These are phyloP conservation scores for Ophiostoma pallidulum DNA, from an alignment of 2,329 filamentous ascomycete species.

Conservation along the genomic window DNA sequence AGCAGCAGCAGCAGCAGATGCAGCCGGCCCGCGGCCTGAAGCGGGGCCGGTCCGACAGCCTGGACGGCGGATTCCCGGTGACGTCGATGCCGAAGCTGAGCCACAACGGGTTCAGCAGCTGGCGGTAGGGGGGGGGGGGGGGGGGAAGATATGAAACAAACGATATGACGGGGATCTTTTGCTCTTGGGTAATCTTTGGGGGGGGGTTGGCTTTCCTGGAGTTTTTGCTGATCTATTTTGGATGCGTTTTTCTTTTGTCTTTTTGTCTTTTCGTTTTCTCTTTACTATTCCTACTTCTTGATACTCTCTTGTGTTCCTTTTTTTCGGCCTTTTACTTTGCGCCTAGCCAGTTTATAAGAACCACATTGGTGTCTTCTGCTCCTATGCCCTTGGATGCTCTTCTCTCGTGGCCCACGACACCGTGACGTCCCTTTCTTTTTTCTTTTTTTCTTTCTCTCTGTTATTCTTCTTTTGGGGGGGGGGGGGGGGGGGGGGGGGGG, in stretches of 20 bases:
- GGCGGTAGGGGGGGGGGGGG: slow-evolving; percentile 9
- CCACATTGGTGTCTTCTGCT: too few relatives aligned
- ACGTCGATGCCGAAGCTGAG: slow-evolving; percentile 16
- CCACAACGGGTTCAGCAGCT: slow-evolving; percentile 17
- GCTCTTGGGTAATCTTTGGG: background rate
- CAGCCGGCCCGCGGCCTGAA: slow-evolving; percentile 21
- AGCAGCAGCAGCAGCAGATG: slow-evolving; percentile 9
- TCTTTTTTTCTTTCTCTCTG: too few relatives aligned
- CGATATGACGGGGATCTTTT: background rate
- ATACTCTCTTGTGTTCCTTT: slow-evolving; percentile 10
- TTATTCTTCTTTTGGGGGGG: too few relatives aligned
- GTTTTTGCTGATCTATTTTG: background rate
- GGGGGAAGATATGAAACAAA: background rate
- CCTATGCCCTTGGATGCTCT: too few relatives aligned
- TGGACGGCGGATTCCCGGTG: slow-evolving; percentile 19
- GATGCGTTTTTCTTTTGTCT: background rate
- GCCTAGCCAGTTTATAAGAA: too few relatives aligned
- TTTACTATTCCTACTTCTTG: slow-evolving; percentile 3
- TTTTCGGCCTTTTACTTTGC: too few relatives aligned
- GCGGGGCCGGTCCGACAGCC: slow-evolving; percentile 25
- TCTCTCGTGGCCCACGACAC: too few relatives aligned
- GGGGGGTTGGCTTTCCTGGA: background rate
- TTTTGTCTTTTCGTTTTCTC: background rate
- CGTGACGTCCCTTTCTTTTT: too few relatives aligned
- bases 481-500: too few relatives aligned